Conservation (phyloP, 164 flowering plant species). For the Vitis amurensis region DNA sequence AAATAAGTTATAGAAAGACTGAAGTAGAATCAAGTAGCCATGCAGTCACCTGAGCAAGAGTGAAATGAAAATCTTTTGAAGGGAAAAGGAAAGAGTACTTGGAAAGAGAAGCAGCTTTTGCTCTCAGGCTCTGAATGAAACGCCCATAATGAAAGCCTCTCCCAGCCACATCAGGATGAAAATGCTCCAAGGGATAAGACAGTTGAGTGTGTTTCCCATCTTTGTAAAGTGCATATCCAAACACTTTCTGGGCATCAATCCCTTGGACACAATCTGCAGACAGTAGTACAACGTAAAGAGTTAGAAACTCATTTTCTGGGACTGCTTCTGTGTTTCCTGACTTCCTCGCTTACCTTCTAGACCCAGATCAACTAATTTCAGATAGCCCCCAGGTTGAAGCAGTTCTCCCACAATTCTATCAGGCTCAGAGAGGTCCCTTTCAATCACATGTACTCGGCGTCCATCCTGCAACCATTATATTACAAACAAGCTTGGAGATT, state of each 20-base stretch:
- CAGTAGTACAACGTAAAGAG: no score
- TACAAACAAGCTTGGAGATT: no score
- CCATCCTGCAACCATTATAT: slow-evolving; percentile 29
- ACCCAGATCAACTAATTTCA: slow-evolving; percentile 38
- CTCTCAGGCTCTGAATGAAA: slow-evolving; percentile 28
- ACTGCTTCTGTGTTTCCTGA: background rate
- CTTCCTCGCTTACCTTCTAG: slow-evolving; percentile 32
- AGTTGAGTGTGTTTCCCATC: slow-evolving; percentile 20
- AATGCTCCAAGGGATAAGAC: slow-evolving; percentile 27
- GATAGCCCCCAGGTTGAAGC: slow-evolving; percentile 45
- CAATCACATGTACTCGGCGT: slow-evolving; percentile 35
- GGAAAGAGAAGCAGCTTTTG: slow-evolving; percentile 27
- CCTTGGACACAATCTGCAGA: slow-evolving; percentile 30
- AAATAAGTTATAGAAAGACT: background rate
- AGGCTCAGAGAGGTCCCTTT: slow-evolving; percentile 41
- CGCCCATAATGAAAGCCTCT: slow-evolving; percentile 36
- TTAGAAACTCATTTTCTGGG: no score
- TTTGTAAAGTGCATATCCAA: slow-evolving; percentile 30
- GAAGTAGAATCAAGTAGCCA: background rate
- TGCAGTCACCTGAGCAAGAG: no score
- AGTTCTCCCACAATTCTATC: slow-evolving; percentile 48
- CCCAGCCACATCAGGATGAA: slow-evolving; percentile 23
- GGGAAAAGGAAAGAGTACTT: slow-evolving; percentile 14
- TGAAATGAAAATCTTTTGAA: background rate
- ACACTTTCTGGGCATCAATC: slow-evolving; percentile 25